Conservation (phyloP, 2,329 filamentous ascomycete genomes). For the Trichoderma atrobrunneum region DNA sequence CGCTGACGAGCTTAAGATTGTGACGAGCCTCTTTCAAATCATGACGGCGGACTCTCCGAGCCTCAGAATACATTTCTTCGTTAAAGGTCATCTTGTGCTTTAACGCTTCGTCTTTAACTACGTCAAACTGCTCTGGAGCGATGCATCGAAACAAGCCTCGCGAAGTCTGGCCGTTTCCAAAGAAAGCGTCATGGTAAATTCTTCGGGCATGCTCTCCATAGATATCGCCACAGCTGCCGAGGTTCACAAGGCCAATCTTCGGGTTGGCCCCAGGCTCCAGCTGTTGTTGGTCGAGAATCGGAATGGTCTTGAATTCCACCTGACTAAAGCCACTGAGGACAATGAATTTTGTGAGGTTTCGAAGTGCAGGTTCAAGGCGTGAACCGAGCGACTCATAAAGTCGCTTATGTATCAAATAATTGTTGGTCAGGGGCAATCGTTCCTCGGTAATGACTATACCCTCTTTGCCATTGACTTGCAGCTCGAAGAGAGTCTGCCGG, state of each 20-base stretch:
- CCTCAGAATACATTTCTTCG: background rate
- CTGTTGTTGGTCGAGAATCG: too few species aligned
- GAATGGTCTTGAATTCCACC: too few species aligned
- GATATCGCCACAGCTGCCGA: background rate
- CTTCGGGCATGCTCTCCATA: too few species aligned
- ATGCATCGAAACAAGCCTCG: background rate
- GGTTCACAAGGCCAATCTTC: background rate
- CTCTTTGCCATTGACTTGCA: too few species aligned
- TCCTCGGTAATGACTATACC: background rate
- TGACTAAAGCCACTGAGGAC: too few species aligned
- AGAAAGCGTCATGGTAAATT: background rate
- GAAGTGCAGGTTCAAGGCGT: background rate
- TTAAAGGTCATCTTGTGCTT: background rate
- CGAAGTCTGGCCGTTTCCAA: fast-evolving
- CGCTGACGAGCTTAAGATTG: too few species aligned
- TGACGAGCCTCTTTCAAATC: background rate
- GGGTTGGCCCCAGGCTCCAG: background rate
- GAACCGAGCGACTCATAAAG: background rate
- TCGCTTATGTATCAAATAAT: background rate
- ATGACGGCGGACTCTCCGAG: background rate
- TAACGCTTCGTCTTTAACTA: too few species aligned
- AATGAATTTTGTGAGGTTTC: too few species aligned
- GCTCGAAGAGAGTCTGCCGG: too few species aligned
- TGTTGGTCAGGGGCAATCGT: background rate
- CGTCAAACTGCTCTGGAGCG: background rate